Base-by-base conservation (phyloP, 371 early-diverging fungal genomes). In the Coemansia sp. region DNA sequence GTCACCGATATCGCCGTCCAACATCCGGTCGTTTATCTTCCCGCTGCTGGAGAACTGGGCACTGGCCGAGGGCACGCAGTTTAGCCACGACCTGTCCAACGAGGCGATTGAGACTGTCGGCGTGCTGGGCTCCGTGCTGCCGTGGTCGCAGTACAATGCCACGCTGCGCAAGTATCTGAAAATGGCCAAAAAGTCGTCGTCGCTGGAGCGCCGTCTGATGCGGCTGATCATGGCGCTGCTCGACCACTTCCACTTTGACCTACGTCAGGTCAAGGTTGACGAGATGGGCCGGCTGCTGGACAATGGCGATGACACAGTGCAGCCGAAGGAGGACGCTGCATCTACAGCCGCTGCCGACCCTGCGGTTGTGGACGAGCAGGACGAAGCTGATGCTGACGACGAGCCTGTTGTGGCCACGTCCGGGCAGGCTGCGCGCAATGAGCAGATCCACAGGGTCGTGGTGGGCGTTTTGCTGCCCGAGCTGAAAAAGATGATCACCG, bases 231-330 rank as follows among this genome's bases (percentile, higher is more conserved):
- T 91, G 61, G 79, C 87, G 9, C 81, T 96, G 45, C 69, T 98
- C 54, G 95, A 96, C 57, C 84, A 85, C 34, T 98, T 96, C 86
- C 93, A 93, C 67, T 95, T 93, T 78, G 89, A 94, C 67, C 62
- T 93, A 45, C 84, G 83, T 48, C 54, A 81, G 11, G 83, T 85
- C 39, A 66, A 79, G 47, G 78, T 79, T 39, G 81, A 80, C 13
- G 66, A 42, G n/a, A 34, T 40, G 6, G 74, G 74, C 4, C 61
- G 59, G 64, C 77, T 50, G 76, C 52, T 57, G 51, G 14, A 48
- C 45, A 36, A 35, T 45, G 26, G 45, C 11, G 13, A 36, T 4
- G 26, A 5, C 38, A 4, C 14, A 38, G 31, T 31, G 39, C 52
- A 40, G 20, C 8, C 16, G 36, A 41, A n/a, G 2, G 38, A 55